Conservation (phyloP, 768 basidiomycete species). For the Termitomyces sp. region DNA sequence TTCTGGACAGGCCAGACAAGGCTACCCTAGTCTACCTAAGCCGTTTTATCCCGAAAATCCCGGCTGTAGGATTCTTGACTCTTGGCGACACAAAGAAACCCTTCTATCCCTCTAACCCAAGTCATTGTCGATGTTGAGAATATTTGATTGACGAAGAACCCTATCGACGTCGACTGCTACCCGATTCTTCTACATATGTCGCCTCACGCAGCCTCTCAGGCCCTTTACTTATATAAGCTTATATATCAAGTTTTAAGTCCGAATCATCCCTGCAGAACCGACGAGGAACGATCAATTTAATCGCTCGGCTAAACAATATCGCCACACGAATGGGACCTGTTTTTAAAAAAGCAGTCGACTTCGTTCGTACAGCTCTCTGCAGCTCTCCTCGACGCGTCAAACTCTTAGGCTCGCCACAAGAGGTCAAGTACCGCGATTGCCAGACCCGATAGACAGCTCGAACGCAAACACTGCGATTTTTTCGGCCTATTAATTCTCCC, state of each 20-base stretch:
- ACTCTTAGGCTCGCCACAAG: background rate
- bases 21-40: too few relatives aligned
- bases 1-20: too few relatives aligned
- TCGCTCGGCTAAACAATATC: background rate
- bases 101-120: too few relatives aligned
- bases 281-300: background rate
- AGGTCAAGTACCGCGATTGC: too few relatives aligned
- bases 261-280: background rate
- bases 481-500: background rate
- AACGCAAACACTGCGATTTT: background rate
- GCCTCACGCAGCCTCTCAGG: background rate
- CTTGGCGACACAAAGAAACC: too few relatives aligned
- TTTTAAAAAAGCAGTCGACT: background rate
- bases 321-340: background rate
- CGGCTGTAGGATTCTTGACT: too few relatives aligned
- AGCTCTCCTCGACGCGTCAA: background rate
- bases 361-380: background rate
- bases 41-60: too few relatives aligned
- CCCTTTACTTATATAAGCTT: too few relatives aligned
- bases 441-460: background rate
- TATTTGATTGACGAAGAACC: background rate
- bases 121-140: background rate
- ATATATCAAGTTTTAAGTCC: background rate
- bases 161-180: too few relatives aligned
- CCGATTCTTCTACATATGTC: background rate